Evolutionary conservation across 2,329 filamentous ascomycete genomes (phyloP).

Genomic region (Verticillium klebahnii): DNA sequence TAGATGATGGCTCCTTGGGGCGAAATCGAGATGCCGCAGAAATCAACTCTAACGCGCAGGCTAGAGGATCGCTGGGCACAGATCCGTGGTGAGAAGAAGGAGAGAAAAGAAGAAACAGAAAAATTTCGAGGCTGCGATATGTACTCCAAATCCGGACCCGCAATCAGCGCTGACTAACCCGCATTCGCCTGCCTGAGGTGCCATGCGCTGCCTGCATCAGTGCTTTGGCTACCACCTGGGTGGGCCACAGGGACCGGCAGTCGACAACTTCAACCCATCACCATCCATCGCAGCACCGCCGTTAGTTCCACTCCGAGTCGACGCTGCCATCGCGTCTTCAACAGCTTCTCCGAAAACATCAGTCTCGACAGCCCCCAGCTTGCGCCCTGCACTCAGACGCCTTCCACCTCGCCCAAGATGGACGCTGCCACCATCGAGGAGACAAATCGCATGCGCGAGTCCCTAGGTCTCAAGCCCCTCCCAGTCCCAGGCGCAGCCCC

Average conservation of each 20-base stretch:
- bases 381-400: not conserved
- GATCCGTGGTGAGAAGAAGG: conserved; percentile 58
- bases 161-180: not conserved
- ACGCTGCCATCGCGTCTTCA: not conserved
- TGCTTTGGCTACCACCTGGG: not conserved
- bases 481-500: conserved; percentile 68
- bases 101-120: conserved; percentile 26
- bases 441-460: conserved; percentile 85
- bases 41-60: conserved; percentile 65
- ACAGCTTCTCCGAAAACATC: not conserved
- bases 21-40: conserved; percentile 77
- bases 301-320: not conserved
- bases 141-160: not conserved
- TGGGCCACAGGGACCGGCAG: not conserved
- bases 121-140: conserved; percentile 9
- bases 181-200: not conserved
- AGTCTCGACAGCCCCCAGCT: not conserved
- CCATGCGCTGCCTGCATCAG: not conserved
- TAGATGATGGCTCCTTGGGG: conserved; percentile 71
- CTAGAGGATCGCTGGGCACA: conserved; percentile 78
- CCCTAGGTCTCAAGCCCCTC: conserved; percentile 85
- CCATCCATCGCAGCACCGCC: not conserved
- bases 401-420: conserved; percentile 31
- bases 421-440: conserved; percentile 80
- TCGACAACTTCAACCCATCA: not conserved